phyloP scores from a whole-genome alignment of 805 yeast species.

The Wickerhamomyces pijperi region DNA sequence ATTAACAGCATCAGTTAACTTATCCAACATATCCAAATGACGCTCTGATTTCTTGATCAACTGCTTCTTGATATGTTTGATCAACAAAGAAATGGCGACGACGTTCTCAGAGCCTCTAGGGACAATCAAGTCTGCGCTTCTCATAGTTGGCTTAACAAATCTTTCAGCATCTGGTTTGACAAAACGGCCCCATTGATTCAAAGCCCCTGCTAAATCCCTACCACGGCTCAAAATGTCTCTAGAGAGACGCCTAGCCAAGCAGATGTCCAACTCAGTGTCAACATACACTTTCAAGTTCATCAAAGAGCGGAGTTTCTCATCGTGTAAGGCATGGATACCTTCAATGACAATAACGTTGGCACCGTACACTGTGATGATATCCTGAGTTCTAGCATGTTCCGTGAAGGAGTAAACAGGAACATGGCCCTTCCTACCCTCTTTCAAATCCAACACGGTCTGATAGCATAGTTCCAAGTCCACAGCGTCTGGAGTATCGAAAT shows the following conservation, averaged over 20 bases:
- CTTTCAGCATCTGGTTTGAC: slow-evolving; percentile 88
- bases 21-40: slow-evolving; percentile 55
- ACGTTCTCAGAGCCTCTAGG: slow-evolving; percentile 82
- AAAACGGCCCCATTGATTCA: slow-evolving; percentile 80
- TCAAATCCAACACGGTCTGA: slow-evolving; percentile 51
- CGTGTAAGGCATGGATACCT: slow-evolving; percentile 79
- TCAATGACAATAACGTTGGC: slow-evolving; percentile 90
- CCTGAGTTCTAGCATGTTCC: slow-evolving; percentile 45
- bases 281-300: slow-evolving; percentile 87
- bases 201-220: slow-evolving; percentile 70
- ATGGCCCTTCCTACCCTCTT: slow-evolving; percentile 55
- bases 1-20: slow-evolving; percentile 34
- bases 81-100: slow-evolving; percentile 71
- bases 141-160: slow-evolving; percentile 65
- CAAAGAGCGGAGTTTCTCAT: slow-evolving; percentile 52
- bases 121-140: slow-evolving; percentile 75
- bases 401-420: slow-evolving; percentile 66
- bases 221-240: slow-evolving; percentile 84
- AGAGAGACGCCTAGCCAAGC: slow-evolving; percentile 78
- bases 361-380: slow-evolving; percentile 73
- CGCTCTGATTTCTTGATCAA: slow-evolving; percentile 49
- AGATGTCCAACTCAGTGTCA: slow-evolving; percentile 88
- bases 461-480: slow-evolving; percentile 67
- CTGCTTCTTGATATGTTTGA: slow-evolving; percentile 69
- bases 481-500: slow-evolving; percentile 82